These are phyloP conservation scores for Perkinsus chesapeaki DNA, from an alignment of 169 alveolate species.

Conservation along the genomic window DNA sequence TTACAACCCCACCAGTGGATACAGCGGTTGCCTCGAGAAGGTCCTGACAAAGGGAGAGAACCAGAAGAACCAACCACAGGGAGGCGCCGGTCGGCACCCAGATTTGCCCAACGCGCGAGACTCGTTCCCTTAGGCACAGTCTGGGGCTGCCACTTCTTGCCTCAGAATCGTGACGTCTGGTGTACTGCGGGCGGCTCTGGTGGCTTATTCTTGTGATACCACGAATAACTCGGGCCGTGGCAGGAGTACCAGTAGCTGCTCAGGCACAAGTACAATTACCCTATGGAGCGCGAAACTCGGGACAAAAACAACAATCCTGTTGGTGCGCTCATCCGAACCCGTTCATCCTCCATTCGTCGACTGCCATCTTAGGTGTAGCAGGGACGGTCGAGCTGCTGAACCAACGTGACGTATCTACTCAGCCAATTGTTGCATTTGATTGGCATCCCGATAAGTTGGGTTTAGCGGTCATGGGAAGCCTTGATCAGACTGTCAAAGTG, in stretches of 20 bases:
- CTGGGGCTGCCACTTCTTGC: conserved; percentile 80
- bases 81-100: background rate
- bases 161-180: conserved; percentile 81
- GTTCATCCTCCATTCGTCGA: conserved; percentile 24
- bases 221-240: background rate
- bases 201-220: conserved; percentile 38
- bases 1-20: conserved; percentile 69
- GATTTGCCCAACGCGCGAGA: background rate
- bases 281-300: conserved; percentile 58
- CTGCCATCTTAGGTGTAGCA: conserved; percentile 78
- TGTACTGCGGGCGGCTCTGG: conserved; percentile 80
- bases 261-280: conserved; percentile 65
- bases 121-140: conserved; percentile 54
- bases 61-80: background rate
- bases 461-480: conserved; percentile 56
- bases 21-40: conserved; percentile 59
- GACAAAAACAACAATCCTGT: conserved; percentile 52
- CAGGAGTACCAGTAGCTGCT: background rate
- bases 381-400: conserved; percentile 78
- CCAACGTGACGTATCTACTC: conserved; percentile 69
- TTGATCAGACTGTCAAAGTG: conserved; percentile 82
- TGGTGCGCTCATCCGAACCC: conserved; percentile 24
- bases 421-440: conserved; percentile 82
- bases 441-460: conserved; percentile 68
- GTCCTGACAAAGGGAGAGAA: background rate